These are phyloP conservation scores for Rubroboletus satanas DNA, from an alignment of 768 basidiomycete species.

Conservation along the genomic window DNA sequence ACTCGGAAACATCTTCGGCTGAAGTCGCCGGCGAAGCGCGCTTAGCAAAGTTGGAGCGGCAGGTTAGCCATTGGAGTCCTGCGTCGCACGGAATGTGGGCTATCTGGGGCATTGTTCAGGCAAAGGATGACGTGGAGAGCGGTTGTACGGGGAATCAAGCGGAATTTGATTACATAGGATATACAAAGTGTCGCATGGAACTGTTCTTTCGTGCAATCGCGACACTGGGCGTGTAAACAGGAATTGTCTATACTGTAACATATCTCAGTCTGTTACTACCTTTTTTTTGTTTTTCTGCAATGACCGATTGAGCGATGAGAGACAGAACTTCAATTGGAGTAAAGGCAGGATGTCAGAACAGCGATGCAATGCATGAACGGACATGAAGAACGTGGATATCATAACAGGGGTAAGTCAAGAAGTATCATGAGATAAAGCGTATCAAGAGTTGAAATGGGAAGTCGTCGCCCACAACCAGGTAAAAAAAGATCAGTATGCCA, in stretches of 20 bases:
- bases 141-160: slow-evolving; percentile 43
- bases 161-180: slow-evolving; percentile 90
- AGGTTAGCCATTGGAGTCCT: slow-evolving; percentile 86
- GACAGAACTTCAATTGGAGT: slow-evolving; percentile 40
- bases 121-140: slow-evolving; percentile 65
- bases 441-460: slow-evolving; percentile 23
- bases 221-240: slow-evolving; percentile 37
- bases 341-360: slow-evolving; percentile 39
- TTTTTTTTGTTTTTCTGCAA: not conserved
- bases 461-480: slow-evolving; percentile 10
- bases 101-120: slow-evolving; percentile 92
- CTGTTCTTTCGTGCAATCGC: slow-evolving; percentile 57
- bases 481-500: slow-evolving; percentile 5
- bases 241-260: not conserved
- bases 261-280: not conserved
- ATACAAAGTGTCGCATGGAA: slow-evolving; percentile 66
- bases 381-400: slow-evolving; percentile 42
- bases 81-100: slow-evolving; percentile 92
- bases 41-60: slow-evolving; percentile 61
- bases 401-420: slow-evolving; percentile 37
- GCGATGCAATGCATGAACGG: slow-evolving; percentile 18
- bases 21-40: slow-evolving; percentile 37
- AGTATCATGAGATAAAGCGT: slow-evolving; percentile 30
- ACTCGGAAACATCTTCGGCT: slow-evolving; percentile 17
- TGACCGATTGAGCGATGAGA: slow-evolving; percentile 5